phyloP scores from a whole-genome alignment of 495 filamentous ascomycete genomes.

The Aspergillus sparsus region DNA sequence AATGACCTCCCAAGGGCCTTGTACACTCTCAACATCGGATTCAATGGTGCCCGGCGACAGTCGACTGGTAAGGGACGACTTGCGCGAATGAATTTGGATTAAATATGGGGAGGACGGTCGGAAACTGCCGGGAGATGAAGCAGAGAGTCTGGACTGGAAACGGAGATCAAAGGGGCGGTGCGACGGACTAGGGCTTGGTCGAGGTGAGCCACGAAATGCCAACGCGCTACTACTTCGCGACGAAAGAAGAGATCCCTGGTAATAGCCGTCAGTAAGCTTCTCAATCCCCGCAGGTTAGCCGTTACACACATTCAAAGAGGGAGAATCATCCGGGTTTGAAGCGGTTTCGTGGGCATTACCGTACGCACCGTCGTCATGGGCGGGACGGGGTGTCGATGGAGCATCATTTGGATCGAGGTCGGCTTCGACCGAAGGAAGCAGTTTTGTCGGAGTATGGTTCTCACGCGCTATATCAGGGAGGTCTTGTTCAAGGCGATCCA shows the following conservation, averaged over 20 bases:
- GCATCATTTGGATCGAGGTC: constrained; percentile 16
- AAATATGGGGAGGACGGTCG: constrained; percentile 80
- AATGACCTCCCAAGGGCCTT: constrained; percentile 91
- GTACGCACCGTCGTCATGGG: constrained; percentile 24
- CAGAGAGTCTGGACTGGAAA: constrained; percentile 82
- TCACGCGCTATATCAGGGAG: constrained; percentile 31
- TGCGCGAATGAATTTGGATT: constrained; percentile 71
- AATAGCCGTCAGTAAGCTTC: constrained; percentile 26
- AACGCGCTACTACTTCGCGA: constrained; percentile 69
- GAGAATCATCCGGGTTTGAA: constrained; percentile 85
- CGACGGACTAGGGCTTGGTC: constrained; percentile 68
- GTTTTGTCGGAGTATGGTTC: constrained; percentile 22
- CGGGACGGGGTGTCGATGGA: constrained; percentile 24
- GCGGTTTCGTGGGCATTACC: constrained; percentile 52
- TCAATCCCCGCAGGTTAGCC: constrained; percentile 6
- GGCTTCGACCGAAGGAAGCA: constrained; percentile 9
- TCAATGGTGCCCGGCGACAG: constrained; percentile 51
- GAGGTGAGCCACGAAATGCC: constrained; percentile 49
- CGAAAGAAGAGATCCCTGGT: constrained; percentile 77
- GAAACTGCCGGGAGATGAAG: constrained; percentile 58
- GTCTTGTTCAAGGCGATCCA: constrained; percentile 31
- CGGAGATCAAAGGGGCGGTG: constrained; percentile 91
- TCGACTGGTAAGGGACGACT: constrained; percentile 67
- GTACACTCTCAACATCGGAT: constrained; percentile 61
- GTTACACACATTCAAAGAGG: constrained; percentile 75